Conservation (phyloP, 148 eudicot species). For the Fallopia convolvulus region DNA sequence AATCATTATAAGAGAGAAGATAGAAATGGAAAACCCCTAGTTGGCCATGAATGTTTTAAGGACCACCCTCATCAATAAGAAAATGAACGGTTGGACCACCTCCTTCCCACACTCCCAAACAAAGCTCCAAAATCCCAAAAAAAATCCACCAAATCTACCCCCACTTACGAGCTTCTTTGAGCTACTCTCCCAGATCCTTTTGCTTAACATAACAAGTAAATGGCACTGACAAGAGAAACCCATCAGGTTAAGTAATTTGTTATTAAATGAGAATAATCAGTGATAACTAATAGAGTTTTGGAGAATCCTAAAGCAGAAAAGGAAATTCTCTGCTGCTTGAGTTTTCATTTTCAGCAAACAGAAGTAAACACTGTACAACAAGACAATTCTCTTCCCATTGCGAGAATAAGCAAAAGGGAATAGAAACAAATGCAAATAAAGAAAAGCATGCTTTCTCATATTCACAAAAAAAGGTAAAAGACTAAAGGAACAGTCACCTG, state of each 20-base stretch:
- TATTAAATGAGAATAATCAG: background rate
- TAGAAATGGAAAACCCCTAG: background rate
- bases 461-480: background rate
- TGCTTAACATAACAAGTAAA: background rate
- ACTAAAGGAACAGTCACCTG: slow-evolving; percentile 33
- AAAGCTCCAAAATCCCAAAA: background rate
- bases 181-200: background rate
- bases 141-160: slow-evolving; percentile 3
- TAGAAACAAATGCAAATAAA: slow-evolving; percentile 8
- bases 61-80: slow-evolving; percentile 13
- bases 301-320: background rate
- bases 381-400: slow-evolving; percentile 5
- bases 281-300: background rate
- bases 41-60: background rate
- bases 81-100: slow-evolving; percentile 10
- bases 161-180: background rate
- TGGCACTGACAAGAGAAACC: background rate
- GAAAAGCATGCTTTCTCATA: slow-evolving; percentile 1
- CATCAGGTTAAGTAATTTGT: background rate
- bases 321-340: slow-evolving; percentile 2
- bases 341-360: slow-evolving; percentile 12
- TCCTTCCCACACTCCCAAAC: background rate
- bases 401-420: background rate
- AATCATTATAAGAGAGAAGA: background rate
- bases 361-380: background rate